A percentile compares a stretch with the other conserved stretches of the same genome.
Evolutionary conservation across 2,329 filamentous ascomycete species (phyloP).

Genomic region (Paraphaeosphaeria sporulosa): DNA sequence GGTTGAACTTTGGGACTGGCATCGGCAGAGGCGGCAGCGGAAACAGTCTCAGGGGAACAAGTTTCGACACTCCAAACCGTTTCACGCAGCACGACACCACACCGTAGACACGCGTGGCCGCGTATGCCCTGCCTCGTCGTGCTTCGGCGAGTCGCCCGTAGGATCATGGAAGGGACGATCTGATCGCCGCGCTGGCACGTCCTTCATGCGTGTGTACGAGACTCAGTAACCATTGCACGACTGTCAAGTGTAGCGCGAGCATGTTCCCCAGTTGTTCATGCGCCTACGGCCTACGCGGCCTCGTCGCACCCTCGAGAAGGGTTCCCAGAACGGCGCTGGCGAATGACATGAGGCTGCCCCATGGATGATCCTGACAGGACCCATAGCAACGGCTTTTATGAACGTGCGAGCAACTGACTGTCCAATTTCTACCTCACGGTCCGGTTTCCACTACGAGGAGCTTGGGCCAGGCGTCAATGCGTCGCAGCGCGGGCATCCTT

Average conservation of each 20-base stretch:
- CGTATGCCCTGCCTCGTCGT: not conserved
- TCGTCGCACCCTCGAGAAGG: slow-evolving; percentile 3
- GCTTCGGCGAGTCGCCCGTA: not conserved
- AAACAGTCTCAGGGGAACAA: not conserved
- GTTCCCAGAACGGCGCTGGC: not conserved
- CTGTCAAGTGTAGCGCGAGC: not conserved
- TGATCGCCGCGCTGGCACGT: not conserved
- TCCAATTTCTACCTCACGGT: slow-evolving; percentile 26
- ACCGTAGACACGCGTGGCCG: not conserved
- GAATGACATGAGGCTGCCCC: not conserved
- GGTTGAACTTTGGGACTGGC: not conserved
- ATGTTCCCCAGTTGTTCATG: slow-evolving; percentile 5
- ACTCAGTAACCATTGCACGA: not conserved
- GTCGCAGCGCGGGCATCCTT: slow-evolving; percentile 13
- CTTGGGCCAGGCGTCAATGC: slow-evolving; percentile 29
- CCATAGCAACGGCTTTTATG: not conserved
- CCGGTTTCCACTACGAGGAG: slow-evolving; percentile 28
- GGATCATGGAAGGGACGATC: not conserved
- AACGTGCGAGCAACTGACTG: not conserved
- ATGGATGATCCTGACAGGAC: not conserved
- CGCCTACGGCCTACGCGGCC: slow-evolving; percentile 1
- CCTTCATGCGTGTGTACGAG: not conserved
- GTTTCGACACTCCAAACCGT: not conserved
- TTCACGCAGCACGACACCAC: not conserved
- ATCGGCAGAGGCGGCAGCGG: slow-evolving; percentile 2